Evolutionary conservation across 176 grass and related monocot species (phyloP).

Genomic region (Oryza officinalis): DNA sequence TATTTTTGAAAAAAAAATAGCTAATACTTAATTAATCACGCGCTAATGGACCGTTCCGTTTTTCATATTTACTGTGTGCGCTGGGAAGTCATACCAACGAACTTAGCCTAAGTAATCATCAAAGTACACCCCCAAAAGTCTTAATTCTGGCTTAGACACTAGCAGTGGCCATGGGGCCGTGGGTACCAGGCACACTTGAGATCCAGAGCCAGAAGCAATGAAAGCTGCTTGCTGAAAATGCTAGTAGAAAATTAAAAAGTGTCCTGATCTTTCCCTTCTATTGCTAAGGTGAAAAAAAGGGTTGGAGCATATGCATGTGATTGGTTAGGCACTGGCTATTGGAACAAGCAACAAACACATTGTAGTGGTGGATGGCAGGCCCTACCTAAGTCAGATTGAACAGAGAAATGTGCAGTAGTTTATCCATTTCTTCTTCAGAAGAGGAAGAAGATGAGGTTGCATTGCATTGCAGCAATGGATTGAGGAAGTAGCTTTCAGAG

Average conservation of each 20-base stretch:
- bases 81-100: no score
- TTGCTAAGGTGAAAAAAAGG: slow-evolving; percentile 12
- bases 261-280: slow-evolving; percentile 21
- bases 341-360: neutral
- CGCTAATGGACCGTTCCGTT: no score
- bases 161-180: slow-evolving; percentile 12
- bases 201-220: neutral
- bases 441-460: neutral
- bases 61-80: no score
- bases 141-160: neutral
- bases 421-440: slow-evolving; percentile 33
- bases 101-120: slow-evolving; percentile 26
- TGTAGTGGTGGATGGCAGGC: slow-evolving; percentile 22
- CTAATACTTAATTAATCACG: no score
- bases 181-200: slow-evolving; percentile 17
- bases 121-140: neutral
- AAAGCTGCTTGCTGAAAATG: slow-evolving; percentile 14
- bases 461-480: neutral
- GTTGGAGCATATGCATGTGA: slow-evolving; percentile 2
- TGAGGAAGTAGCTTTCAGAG: slow-evolving; percentile 29
- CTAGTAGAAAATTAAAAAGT: slow-evolving; percentile 7
- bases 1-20: no score
- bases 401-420: neutral
- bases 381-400: neutral
- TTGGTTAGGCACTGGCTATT: slow-evolving; percentile 1